phyloP scores from a whole-genome alignment of 495 filamentous ascomycete species.

The Opeltia flavorubescens region DNA sequence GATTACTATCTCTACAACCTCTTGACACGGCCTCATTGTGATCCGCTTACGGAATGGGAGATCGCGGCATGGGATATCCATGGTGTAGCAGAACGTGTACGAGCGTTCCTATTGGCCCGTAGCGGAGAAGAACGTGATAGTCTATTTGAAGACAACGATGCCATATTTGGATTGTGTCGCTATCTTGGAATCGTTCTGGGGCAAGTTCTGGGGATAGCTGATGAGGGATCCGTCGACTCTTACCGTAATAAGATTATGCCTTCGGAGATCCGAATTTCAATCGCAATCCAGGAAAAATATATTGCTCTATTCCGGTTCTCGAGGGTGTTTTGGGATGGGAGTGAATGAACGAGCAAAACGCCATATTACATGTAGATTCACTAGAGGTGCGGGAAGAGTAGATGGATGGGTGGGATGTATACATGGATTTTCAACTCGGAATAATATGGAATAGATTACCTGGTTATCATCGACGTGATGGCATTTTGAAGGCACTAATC shows the following conservation, averaged over 20 bases:
- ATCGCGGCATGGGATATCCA: too few species aligned
- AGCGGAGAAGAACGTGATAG: background rate
- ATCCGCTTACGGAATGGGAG: background rate
- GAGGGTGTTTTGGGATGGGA: background rate
- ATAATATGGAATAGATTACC: too few species aligned
- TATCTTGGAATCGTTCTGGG: background rate
- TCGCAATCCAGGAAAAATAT: background rate
- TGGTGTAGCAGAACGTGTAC: background rate
- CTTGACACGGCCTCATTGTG: background rate
- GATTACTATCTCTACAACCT: background rate
- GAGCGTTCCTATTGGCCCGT: background rate
- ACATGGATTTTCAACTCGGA: too few species aligned
- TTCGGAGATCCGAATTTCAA: background rate
- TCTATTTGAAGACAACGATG: background rate
- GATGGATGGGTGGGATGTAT: too few species aligned
- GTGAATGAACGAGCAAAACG: too few species aligned
- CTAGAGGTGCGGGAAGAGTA: too few species aligned
- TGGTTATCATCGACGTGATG: too few species aligned
- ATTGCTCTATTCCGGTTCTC: background rate
- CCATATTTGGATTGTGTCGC: background rate
- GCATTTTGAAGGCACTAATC: too few species aligned
- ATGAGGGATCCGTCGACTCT: background rate
- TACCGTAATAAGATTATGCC: background rate
- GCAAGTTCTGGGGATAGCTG: background rate
- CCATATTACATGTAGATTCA: too few species aligned